phyloP scores from a whole-genome alignment of 2,329 filamentous ascomycete species.

The Curvularia hawaiiensis region DNA sequence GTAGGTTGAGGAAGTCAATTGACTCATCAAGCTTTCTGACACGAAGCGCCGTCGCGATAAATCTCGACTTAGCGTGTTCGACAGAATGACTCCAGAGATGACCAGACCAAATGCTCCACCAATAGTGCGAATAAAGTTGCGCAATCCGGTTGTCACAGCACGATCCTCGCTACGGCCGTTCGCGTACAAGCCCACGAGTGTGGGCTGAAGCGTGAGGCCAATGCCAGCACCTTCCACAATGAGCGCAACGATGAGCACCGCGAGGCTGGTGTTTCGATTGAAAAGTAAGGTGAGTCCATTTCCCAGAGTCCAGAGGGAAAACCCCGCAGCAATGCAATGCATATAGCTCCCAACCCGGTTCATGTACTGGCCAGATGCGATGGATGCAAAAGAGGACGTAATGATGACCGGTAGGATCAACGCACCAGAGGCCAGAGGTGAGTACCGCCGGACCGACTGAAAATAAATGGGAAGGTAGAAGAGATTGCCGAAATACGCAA shows the following conservation, averaged over 20 bases:
- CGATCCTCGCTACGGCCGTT: slow-evolving; percentile 57
- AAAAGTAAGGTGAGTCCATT: slow-evolving; percentile 60
- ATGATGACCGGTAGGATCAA: slow-evolving; percentile 52
- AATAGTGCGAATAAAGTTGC: slow-evolving; percentile 66
- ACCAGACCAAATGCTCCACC: slow-evolving; percentile 66
- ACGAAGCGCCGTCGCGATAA: slow-evolving; percentile 18
- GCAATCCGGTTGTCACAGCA: slow-evolving; percentile 65
- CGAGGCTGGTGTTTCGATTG: slow-evolving; percentile 49
- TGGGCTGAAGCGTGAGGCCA: slow-evolving; percentile 59
- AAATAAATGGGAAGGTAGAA: slow-evolving; percentile 69
- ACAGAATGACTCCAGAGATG: slow-evolving; percentile 40
- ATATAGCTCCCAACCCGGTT: slow-evolving; percentile 26
- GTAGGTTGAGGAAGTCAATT: slow-evolving; percentile 30
- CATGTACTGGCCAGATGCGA: slow-evolving; percentile 29
- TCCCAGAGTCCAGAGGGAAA: slow-evolving; percentile 57
- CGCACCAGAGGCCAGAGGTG: slow-evolving; percentile 56
- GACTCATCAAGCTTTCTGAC: slow-evolving; percentile 16
- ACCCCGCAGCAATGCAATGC: slow-evolving; percentile 38
- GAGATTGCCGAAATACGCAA: slow-evolving; percentile 63
- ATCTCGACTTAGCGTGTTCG: slow-evolving; percentile 22
- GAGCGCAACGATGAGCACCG: slow-evolving; percentile 57
- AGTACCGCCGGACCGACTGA: slow-evolving; percentile 60
- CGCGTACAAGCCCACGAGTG: slow-evolving; percentile 63
- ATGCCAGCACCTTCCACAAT: slow-evolving; percentile 55
- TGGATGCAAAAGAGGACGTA: slow-evolving; percentile 22